Evolutionary conservation across 2,329 filamentous ascomycete species (phyloP), one percentile per base, ranked within the genome.

Genomic region (Xylaria sp.): DNA sequence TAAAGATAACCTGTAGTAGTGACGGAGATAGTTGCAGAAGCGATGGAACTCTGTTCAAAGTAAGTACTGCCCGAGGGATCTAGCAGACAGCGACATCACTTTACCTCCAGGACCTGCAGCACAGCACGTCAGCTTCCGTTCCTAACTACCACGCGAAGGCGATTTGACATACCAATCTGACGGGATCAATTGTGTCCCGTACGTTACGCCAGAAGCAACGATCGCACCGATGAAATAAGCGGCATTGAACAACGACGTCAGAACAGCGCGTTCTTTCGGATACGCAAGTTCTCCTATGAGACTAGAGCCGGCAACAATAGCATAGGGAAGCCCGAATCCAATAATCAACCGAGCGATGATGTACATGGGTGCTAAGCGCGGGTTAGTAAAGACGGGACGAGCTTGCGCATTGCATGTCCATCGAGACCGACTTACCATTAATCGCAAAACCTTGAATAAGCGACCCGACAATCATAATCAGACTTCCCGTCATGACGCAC

Each of bases 311-410:
- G 86, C 84, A 40, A 89, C 85, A 68, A 89, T 89, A 67, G 84
- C 85, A 71, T 87, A 88, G 0, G 86, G 84, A 57, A 90, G 87
- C n/a, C 88, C 88, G 28, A 86, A 84, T 17, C 88, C 88, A n/a
- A 90, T 83, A 31, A 90, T 79, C 66, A 88, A 82, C 64, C 88
- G 85, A 13, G 88, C 82, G 23, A 89, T 78, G 69, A 89, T 86
- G 73, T 88, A 90, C 87, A 89, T 89, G 44, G 77, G 84, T 36
- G 82, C 84, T 86, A 54, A n/a, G 9, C 49, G 2, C 9, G 9
- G 3, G 56, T 73, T 15, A 75, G 56, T 42, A 36, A 48, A 59
- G 3, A 15, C 1, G 15, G 5, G 11, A 33, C 13, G 4, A 6
- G n/a, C 2, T 15, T 4, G 20, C 26, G n/a, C 26, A 48, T 44